A percentile compares a stretch with the other conserved stretches of the same genome.
phyloP scores from a whole-genome alignment of 2,329 filamentous ascomycete species.

The Ceratocystis colombiana region DNA sequence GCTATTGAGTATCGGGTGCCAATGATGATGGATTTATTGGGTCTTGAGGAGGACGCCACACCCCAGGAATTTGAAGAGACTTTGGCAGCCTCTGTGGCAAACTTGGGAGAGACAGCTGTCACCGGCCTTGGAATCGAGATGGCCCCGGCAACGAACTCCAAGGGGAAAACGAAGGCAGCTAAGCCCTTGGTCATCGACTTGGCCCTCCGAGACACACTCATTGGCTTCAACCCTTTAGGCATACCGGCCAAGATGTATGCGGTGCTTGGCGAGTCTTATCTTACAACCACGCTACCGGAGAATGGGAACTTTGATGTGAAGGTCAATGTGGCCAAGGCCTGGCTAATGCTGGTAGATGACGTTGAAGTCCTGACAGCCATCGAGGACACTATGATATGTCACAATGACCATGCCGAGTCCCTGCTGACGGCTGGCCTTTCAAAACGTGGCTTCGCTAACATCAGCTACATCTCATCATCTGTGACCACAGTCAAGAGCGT shows the following conservation, averaged over 20 bases:
- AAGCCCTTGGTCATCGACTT: slow-evolving; percentile 61
- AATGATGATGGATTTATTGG: slow-evolving; percentile 69
- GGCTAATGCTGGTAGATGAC: slow-evolving; percentile 74
- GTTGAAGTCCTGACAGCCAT: slow-evolving; percentile 33
- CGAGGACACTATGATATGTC: slow-evolving; percentile 12
- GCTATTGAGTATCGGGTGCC: slow-evolving; percentile 82
- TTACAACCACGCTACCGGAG: slow-evolving; percentile 58
- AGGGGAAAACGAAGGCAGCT: slow-evolving; percentile 24
- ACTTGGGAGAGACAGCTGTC: slow-evolving; percentile 56
- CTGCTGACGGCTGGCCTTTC: slow-evolving; percentile 39
- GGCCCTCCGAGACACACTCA: slow-evolving; percentile 66
- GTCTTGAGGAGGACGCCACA: slow-evolving; percentile 55
- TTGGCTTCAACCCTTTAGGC: slow-evolving; percentile 75
- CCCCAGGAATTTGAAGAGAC: slow-evolving; percentile 64
- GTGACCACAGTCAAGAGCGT: slow-evolving; percentile 54
- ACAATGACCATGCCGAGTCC: slow-evolving; percentile 37
- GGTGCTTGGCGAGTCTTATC: slow-evolving; percentile 65
- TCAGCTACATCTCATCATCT: slow-evolving; percentile 79
- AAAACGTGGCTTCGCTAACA: slow-evolving; percentile 66
- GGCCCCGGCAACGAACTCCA: slow-evolving; percentile 25
- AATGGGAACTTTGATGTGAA: slow-evolving; percentile 53
- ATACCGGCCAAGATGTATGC: slow-evolving; percentile 66
- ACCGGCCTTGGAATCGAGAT: slow-evolving; percentile 31
- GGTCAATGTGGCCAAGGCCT: slow-evolving; percentile 67
- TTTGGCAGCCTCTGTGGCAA: slow-evolving; percentile 70